Percentiles rank a stretch among this genome's conserved stretches.
phyloP scores from a whole-genome alignment of 768 basidiomycete genomes.

The Suillus discolor region DNA sequence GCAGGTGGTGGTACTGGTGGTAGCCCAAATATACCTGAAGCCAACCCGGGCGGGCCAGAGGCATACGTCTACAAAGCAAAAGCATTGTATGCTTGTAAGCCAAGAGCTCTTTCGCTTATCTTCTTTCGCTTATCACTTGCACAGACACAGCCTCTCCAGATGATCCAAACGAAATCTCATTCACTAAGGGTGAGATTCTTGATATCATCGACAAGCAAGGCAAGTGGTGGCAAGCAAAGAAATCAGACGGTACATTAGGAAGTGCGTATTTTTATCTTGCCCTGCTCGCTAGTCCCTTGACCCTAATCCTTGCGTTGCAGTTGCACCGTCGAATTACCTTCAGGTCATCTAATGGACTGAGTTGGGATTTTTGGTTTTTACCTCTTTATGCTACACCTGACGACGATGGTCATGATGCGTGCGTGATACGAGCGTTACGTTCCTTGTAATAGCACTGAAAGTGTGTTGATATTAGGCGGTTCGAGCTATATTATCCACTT shows the following conservation, averaged over 20 bases:
- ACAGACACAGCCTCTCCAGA: constrained; percentile 92
- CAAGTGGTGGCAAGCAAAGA: constrained; percentile 92
- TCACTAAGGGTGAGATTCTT: constrained; percentile 88
- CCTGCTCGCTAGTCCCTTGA: constrained; percentile 13
- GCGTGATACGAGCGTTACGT: constrained; percentile 35
- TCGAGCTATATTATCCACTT: constrained; percentile 32
- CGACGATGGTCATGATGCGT: constrained; percentile 31
- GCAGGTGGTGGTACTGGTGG: constrained; percentile 41
- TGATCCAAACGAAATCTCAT: constrained; percentile 96
- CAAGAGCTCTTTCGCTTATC: constrained; percentile 14
- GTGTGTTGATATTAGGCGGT: constrained; percentile 26
- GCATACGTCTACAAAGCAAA: constrained; percentile 75
- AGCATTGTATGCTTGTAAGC: constrained; percentile 87
- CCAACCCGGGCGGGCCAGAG: constrained; percentile 41
- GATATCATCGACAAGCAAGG: constrained; percentile 93
- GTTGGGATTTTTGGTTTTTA: constrained; percentile 11
- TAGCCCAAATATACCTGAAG: constrained; percentile 26
- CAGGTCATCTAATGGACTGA: constrained; percentile 63
- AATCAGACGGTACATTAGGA: constrained; percentile 72
- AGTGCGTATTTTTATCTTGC: constrained; percentile 52
- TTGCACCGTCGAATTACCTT: constrained; percentile 86
- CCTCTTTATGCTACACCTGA: constrained; percentile 17
- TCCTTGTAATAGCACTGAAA: constrained; percentile 29
- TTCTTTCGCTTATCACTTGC: constrained; percentile 24
- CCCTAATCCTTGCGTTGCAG: constrained; percentile 36